Evolutionary conservation across 768 basidiomycete species (phyloP).

Genomic region (Kwoniella mangroviensis): DNA sequence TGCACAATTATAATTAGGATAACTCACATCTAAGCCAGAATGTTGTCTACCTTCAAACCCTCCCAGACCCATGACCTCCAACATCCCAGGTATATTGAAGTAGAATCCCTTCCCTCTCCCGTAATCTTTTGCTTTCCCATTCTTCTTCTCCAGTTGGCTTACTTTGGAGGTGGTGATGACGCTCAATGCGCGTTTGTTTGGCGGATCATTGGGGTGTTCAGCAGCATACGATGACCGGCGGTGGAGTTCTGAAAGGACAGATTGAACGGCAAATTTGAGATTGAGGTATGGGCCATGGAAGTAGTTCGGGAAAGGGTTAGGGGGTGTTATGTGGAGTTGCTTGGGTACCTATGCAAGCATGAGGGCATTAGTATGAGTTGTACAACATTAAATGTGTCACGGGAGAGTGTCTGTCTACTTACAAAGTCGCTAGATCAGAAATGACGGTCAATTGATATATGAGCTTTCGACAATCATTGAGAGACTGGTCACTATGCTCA

Average conservation of each 20-base stretch:
- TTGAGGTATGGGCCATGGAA: slow-evolving; percentile 53
- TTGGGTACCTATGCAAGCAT: too few relatives aligned
- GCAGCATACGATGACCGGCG: slow-evolving; percentile 30
- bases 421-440: not conserved
- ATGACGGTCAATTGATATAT: too few relatives aligned
- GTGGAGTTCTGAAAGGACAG: slow-evolving; percentile 46
- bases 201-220: slow-evolving; percentile 24
- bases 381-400: too few relatives aligned
- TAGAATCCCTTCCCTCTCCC: slow-evolving; percentile 30
- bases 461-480: too few relatives aligned
- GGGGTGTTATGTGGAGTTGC: slow-evolving; percentile 55
- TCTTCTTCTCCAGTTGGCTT: slow-evolving; percentile 15
- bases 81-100: slow-evolving; percentile 62
- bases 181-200: slow-evolving; percentile 24
- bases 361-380: too few relatives aligned
- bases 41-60: slow-evolving; percentile 83
- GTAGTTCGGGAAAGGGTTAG: slow-evolving; percentile 44
- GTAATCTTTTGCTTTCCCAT: slow-evolving; percentile 32
- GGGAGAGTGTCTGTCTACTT: too few relatives aligned
- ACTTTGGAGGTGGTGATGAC: slow-evolving; percentile 33
- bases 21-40: slow-evolving; percentile 83
- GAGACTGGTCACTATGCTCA: not conserved
- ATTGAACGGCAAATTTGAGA: slow-evolving; percentile 53
- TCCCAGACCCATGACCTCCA: slow-evolving; percentile 71
- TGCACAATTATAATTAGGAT: not conserved